Base-by-base conservation (phyloP, 73 alveolate genomes). In the Paramecium caudatum region DNA sequence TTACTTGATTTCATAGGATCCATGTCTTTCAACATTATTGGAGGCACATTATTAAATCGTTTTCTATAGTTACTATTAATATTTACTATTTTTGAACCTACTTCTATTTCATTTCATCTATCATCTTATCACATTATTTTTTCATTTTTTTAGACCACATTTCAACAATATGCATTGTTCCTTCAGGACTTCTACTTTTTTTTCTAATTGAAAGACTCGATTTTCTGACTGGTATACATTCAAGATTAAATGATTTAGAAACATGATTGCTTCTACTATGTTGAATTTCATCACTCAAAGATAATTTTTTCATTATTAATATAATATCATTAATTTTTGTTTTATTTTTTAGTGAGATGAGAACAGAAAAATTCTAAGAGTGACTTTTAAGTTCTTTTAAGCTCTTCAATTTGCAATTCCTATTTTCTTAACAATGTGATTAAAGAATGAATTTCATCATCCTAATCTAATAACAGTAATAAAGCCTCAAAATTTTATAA, bases 71-170 rank as follows among this genome's bases (percentile, higher is more conserved):
- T 6, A 16, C 2, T 0, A 3, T 15, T 17, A 15, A 49, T 12
- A 21, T 9, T 15, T 3, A 49, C 19, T 21, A 49, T 55, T 55
- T 43, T 55, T 55, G 17, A 27, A 27, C 43, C 30, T 55, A 27
- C 30, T 55, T 55, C 2, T 23, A 9, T 21, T 55, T 55, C 10
- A 55, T 37, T 21, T 7, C 45, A 7, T 55, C 80, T 55, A 55
- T 12, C 23, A 27, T 27, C 23, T 43, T 23, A 5, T 55, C 46
- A 55, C 80, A 55, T 55, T 55, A 23, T 55, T 55, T 55, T 55
- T 55, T 55, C 80, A 55, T 55, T 5, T 55, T 55, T 27, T 55
- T 19, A 27, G 46, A 6, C 80, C 80, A 55, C 80, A 55, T 23
- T 1, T 55, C 80, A 55, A 55, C 80, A 55, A 55, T 55, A 27